Evolutionary conservation across 768 basidiomycete genomes (phyloP).

Genomic region (Piloderma croceum): DNA sequence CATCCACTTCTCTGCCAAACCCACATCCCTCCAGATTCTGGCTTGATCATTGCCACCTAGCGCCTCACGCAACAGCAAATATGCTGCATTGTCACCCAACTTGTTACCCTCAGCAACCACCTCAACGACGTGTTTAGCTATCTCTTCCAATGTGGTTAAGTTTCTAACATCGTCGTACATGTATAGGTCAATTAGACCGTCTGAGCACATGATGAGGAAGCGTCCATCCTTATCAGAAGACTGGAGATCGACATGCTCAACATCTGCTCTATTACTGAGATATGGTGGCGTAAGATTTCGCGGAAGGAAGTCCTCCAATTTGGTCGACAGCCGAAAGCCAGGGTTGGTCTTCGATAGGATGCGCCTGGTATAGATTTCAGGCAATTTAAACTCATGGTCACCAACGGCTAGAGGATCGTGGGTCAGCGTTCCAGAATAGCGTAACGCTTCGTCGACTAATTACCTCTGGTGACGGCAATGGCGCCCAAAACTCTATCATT

Average conservation of each 20-base stretch:
- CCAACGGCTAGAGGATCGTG: constrained; percentile 44
- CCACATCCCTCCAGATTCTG: constrained; percentile 38
- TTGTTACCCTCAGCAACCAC: constrained; percentile 16
- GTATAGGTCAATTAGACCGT: constrained; percentile 33
- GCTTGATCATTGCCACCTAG: constrained; percentile 39
- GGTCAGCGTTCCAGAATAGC: not conserved
- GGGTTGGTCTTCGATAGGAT: constrained; percentile 39
- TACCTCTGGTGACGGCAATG: constrained; percentile 53
- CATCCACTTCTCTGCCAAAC: constrained; percentile 56
- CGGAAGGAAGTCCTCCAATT: constrained; percentile 38
- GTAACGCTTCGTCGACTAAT: constrained; percentile 6
- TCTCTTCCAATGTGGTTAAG: no score
- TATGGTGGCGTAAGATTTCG: constrained; percentile 51
- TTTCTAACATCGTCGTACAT: constrained; percentile 11
- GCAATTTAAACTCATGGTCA: constrained; percentile 51
- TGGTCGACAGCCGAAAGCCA: constrained; percentile 30
- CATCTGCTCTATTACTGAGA: constrained; percentile 39
- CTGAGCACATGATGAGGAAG: constrained; percentile 45
- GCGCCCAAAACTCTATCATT: constrained; percentile 46
- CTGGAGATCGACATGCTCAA: constrained; percentile 36
- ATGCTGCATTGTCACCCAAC: constrained; percentile 33
- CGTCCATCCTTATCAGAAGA: constrained; percentile 18
- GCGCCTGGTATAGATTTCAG: constrained; percentile 39
- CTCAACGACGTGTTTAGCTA: constrained; percentile 34
- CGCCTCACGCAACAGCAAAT: constrained; percentile 39